A percentile compares a stretch with the other conserved stretches of the same genome.
Conservation (phyloP, 2,329 filamentous ascomycete species). For the Amauroascus verrucosus region DNA sequence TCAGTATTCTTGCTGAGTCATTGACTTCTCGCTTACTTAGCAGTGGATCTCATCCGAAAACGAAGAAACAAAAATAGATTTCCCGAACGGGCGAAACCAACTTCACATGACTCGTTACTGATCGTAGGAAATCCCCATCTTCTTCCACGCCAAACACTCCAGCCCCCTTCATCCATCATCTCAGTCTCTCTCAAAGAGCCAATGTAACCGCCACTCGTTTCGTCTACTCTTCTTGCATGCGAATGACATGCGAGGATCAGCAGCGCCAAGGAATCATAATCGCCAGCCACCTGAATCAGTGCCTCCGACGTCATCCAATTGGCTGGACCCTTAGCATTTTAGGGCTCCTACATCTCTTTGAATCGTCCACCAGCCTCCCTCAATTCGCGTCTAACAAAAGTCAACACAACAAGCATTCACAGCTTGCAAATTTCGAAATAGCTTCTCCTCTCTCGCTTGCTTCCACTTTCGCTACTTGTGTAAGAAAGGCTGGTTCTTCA, state of each 20-base stretch:
- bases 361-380: slow-evolving; percentile 7
- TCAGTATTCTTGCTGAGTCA: background rate
- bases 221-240: background rate
- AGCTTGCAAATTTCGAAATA: background rate
- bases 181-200: background rate
- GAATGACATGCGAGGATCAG: background rate
- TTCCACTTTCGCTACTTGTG: background rate
- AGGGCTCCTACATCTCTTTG: background rate
- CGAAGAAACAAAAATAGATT: slow-evolving; percentile 5
- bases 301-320: slow-evolving; percentile 4
- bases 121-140: background rate
- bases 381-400: background rate
- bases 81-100: background rate
- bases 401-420: background rate
- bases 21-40: background rate
- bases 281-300: slow-evolving; percentile 7
- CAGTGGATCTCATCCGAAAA: background rate
- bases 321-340: slow-evolving; percentile 4
- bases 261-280: slow-evolving; percentile 2
- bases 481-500: background rate
- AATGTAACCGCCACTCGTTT: background rate
- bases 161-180: too few relatives aligned
- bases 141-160: background rate
- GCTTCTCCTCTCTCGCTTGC: slow-evolving; percentile 4
- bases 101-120: background rate